Conservation (phyloP, 192 early-diverging fungal species). For the Chytriomyces hyalinus region DNA sequence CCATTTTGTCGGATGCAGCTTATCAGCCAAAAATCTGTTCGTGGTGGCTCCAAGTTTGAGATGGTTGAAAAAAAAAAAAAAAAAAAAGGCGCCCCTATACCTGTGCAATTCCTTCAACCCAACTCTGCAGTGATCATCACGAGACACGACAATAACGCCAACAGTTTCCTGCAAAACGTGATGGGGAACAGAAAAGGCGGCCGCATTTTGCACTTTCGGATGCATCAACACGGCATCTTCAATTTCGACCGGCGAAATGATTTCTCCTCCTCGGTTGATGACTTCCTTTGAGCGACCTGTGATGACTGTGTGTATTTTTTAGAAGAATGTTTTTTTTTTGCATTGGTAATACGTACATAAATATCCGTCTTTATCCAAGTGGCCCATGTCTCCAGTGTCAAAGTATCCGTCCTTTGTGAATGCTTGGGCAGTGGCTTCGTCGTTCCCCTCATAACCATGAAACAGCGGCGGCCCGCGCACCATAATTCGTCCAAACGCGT, state of each 20-base stretch:
- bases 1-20: constrained; percentile 50
- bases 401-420: constrained; percentile 67
- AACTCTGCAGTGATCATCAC: constrained; percentile 23
- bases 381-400: constrained; percentile 84
- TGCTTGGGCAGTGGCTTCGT: constrained; percentile 9
- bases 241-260: constrained; percentile 84
- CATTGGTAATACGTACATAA: constrained; percentile 17
- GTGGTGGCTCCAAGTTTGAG: neutral
- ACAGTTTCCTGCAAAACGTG: constrained; percentile 50
- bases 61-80: too few relatives aligned
- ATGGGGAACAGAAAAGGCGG: constrained; percentile 51
- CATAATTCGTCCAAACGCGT: constrained; percentile 47
- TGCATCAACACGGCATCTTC: constrained; percentile 63
- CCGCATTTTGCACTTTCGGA: constrained; percentile 38
- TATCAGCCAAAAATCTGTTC: constrained; percentile 35
- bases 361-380: constrained; percentile 77
- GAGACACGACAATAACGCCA: constrained; percentile 45
- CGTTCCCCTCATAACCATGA: constrained; percentile 47
- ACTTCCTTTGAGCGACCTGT: constrained; percentile 88
- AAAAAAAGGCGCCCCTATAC: neutral
- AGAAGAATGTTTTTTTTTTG: constrained; percentile 11
- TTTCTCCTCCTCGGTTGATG: constrained; percentile 90
- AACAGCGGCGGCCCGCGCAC: constrained; percentile 48
- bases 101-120: constrained; percentile 23
- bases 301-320: constrained; percentile 37